phyloP scores from a whole-genome alignment of 805 yeast genomes.

The Starmerella vitae region DNA sequence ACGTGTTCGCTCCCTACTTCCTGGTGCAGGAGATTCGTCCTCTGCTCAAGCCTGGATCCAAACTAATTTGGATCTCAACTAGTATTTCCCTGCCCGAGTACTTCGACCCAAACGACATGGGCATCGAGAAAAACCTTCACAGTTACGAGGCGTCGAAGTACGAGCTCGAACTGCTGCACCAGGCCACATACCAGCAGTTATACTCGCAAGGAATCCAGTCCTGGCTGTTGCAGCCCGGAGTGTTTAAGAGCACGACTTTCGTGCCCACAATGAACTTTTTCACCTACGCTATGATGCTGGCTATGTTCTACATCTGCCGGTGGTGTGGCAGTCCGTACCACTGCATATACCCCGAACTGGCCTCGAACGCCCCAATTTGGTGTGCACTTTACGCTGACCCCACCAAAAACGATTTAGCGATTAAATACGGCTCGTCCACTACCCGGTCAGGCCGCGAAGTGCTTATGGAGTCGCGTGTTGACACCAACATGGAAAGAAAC shows the following conservation, averaged over 20 bases:
- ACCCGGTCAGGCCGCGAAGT: slow-evolving; percentile 51
- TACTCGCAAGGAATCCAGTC: slow-evolving; percentile 43
- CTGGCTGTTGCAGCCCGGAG: slow-evolving; percentile 86
- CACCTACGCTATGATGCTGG: slow-evolving; percentile 74
- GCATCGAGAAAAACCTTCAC: slow-evolving; percentile 45
- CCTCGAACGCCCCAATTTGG: slow-evolving; percentile 75
- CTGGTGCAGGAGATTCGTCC: slow-evolving; percentile 48
- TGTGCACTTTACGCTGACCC: slow-evolving; percentile 46
- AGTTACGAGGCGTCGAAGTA: slow-evolving; percentile 91
- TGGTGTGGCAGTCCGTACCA: slow-evolving; percentile 77
- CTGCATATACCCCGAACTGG: slow-evolving; percentile 73
- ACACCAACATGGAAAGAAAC: slow-evolving; percentile 35
- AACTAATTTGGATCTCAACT: slow-evolving; percentile 74
- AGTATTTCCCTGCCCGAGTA: slow-evolving; percentile 65
- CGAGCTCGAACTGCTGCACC: slow-evolving; percentile 68
- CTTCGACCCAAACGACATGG: slow-evolving; percentile 61
- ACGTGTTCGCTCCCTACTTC: slow-evolving; percentile 93
- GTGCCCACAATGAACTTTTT: slow-evolving; percentile 60
- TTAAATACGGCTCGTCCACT: slow-evolving; percentile 64
- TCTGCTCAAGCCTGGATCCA: slow-evolving; percentile 39
- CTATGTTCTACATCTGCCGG: slow-evolving; percentile 72
- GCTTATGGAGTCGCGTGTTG: slow-evolving; percentile 32
- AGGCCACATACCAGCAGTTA: slow-evolving; percentile 48
- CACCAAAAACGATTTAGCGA: slow-evolving; percentile 33
- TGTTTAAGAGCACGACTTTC: slow-evolving; percentile 72